Base-by-base conservation (phyloP, 2,329 filamentous ascomycete species). In the Colletotrichum sp. region DNA sequence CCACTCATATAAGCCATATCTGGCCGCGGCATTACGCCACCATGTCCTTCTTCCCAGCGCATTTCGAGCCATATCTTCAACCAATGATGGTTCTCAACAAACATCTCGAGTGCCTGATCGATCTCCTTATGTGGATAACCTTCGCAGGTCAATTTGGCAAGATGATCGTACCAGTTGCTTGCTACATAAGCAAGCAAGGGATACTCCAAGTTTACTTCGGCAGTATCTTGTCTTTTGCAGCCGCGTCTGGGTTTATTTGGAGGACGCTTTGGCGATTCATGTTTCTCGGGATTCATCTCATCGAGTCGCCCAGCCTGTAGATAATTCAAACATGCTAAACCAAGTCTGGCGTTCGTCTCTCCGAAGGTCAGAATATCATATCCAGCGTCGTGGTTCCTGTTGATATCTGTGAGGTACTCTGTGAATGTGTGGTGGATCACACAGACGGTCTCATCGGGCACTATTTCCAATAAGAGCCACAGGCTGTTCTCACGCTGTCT, bases 181-280 rank as follows among this genome's bases (percentile, higher is more conserved):
- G 73, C 71, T 6, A 81, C 81, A 66, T 84, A 84, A 9, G 80
- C 70, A 9, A 81, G 67, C 38, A 84, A 83, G 0, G 83, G 82
- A 65, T 80, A 62, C 13, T 74, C 24, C 24, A 80, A 75, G 15
- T 67, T 71, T 26, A 73, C 8, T 13, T 66, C 28, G 18, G 21
- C 16, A n/a, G 18, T 43, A 18, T n/a, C 38, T 0, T 6, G 38
- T 43, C 18, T 43, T n/a, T n/a, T n/a, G 8, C 3, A 43, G 38
- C 16, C 38, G 18, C 38, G 38, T 1, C 18, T 43, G 18, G 38
- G 18, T 18, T n/a, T 43, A 1, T 10, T 18, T 18, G 38, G 3
- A 55, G 52, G 21, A 3, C 4, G 12, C 2, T 7, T 8, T 4
- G 12, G 6, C 2, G 6, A 24, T 4, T 7, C n/a, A 0, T 16